Percentiles rank a stretch among this genome's conserved stretches.
Conservation (phyloP, 2,329 filamentous ascomycete species). For the Alternaria sp. region DNA sequence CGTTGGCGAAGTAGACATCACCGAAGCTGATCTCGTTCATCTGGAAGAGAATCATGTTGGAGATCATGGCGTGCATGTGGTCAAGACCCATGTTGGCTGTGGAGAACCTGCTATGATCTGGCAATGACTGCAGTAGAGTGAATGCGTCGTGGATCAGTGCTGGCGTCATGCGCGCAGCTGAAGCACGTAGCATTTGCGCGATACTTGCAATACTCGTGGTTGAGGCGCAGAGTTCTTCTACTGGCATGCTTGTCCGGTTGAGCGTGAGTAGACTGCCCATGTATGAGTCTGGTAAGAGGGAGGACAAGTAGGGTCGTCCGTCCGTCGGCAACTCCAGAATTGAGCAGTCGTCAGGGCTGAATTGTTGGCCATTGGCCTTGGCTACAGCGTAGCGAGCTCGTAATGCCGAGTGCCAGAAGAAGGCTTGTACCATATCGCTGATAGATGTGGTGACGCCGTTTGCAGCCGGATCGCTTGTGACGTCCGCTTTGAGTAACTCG, state of each 20-base stretch:
- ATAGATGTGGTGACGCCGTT: slow-evolving; percentile 38
- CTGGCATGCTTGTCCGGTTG: slow-evolving; percentile 31
- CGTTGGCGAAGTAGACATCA: slow-evolving; percentile 24
- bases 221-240: slow-evolving; percentile 28
- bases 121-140: slow-evolving; percentile 27
- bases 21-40: slow-evolving; percentile 26
- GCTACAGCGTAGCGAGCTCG: slow-evolving; percentile 46
- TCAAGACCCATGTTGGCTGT: slow-evolving; percentile 33
- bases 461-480: slow-evolving; percentile 26
- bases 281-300: slow-evolving; percentile 31
- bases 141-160: slow-evolving; percentile 36
- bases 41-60: slow-evolving; percentile 33
- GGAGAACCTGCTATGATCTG: slow-evolving; percentile 22
- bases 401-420: slow-evolving; percentile 50
- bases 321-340: slow-evolving; percentile 46
- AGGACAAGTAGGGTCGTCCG: slow-evolving; percentile 36
- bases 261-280: slow-evolving; percentile 39
- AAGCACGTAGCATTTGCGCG: slow-evolving; percentile 28
- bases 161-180: slow-evolving; percentile 30
- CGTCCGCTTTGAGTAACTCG: slow-evolving; percentile 38
- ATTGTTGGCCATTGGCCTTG: slow-evolving; percentile 18
- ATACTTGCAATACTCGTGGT: slow-evolving; percentile 26
- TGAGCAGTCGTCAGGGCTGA: slow-evolving; percentile 17
- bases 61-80: slow-evolving; percentile 34
- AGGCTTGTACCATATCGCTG: slow-evolving; percentile 51